A percentile compares a stretch with the other conserved stretches of the same genome.
These are phyloP conservation scores for Exophiala sp. DNA, from an alignment of 2,329 filamentous ascomycete genomes.

Conservation along the genomic window DNA sequence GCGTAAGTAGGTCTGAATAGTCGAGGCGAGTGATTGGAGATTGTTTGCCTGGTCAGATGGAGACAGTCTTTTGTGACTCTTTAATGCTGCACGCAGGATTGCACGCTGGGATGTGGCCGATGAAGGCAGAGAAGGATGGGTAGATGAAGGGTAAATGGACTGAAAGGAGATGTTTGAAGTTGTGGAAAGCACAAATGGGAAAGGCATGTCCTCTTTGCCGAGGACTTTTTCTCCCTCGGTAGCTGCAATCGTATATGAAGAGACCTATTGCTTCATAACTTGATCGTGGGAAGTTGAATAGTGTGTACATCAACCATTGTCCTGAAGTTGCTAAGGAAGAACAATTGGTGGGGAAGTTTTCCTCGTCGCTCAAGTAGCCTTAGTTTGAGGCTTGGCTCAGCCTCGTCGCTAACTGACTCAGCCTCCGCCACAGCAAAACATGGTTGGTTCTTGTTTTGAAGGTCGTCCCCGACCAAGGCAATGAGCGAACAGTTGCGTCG, in stretches of 20 bases:
- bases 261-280: background rate
- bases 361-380: too few species aligned
- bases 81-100: conserved; percentile 76
- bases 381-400: too few species aligned
- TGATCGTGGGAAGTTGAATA: background rate
- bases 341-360: too few species aligned
- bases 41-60: conserved; percentile 66
- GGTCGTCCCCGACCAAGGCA: too few species aligned
- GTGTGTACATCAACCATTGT: background rate
- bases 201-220: conserved; percentile 64
- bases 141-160: conserved; percentile 69
- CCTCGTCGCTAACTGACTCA: too few species aligned
- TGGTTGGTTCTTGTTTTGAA: too few species aligned
- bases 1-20: conserved; percentile 74
- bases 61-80: conserved; percentile 83
- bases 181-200: conserved; percentile 81
- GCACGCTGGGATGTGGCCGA: conserved; percentile 78
- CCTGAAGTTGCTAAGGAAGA: background rate
- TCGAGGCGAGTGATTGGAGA: conserved; percentile 65
- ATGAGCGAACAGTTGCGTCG: too few species aligned
- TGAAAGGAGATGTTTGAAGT: conserved; percentile 84
- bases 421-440: too few species aligned
- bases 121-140: conserved; percentile 84
- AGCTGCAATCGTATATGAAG: too few species aligned
- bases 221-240: background rate